Evolutionary conservation across 1,139 yeast species (phyloP), one percentile per base, ranked within the genome.

Genomic region (Hanseniaspora gamundiae): DNA sequence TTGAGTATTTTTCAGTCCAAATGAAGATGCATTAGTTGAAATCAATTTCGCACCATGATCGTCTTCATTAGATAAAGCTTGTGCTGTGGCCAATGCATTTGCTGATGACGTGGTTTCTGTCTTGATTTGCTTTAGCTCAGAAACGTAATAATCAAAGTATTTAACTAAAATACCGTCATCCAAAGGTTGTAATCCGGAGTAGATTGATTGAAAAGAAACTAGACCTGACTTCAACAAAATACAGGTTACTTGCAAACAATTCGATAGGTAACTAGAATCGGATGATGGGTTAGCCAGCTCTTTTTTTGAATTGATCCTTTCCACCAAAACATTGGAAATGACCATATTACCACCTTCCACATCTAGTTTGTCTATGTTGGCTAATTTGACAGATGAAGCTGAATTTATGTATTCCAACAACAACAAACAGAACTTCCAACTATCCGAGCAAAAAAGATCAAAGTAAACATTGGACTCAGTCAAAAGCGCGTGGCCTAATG

Each of bases 61-160:
- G 16, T 75, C 81, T 20, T 80, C 94, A 42, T 78, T 80, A 5
- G 72, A 69, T 41, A 88, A 66, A 1, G 95, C 94, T 6, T 94
- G 93, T 2, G 96, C 95, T 52, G 86, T 61, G 0, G 96, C 93
- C 44, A 88, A 65, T 0, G 95, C 94, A 49, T 82, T 83, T 0
- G 86, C 82, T 11, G 40, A 6, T 17, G 20, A 14, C n/a, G 27
- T 10, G 0, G 93, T 82, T 49, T 70, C 68, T 52, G 71, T 69
- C 0, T 82, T 78, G 46, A 78, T 73, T 14, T 76, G 76, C n/a
- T 79, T 78, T 52, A 82, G 58, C 20, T 71, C 68, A 24, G 67
- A 67, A 33, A 74, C 69, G 59, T 76, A 74, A 4, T 62, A 60
- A 1, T 61, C 62, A 42, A 76, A 73, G 35, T 78, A 63, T 10